These are phyloP conservation scores for Apiospora marii DNA, from an alignment of 2,329 filamentous ascomycete species.

Conservation along the genomic window DNA sequence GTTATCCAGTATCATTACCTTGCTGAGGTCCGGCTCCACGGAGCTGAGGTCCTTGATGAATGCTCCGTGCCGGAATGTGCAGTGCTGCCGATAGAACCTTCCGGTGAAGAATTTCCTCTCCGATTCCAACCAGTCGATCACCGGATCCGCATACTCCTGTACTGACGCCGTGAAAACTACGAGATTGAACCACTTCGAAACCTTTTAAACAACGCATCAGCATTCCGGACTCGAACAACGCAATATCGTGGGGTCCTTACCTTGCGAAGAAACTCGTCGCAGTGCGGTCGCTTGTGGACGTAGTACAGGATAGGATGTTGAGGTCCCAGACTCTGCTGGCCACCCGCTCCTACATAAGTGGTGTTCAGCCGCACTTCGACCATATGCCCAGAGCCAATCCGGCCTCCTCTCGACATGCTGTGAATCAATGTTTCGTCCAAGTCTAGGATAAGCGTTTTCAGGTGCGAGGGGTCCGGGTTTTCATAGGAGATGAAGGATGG, in stretches of 20 bases:
- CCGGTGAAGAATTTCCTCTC: slow-evolving; percentile 96
- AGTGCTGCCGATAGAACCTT: slow-evolving; percentile 95
- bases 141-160: slow-evolving; percentile 97
- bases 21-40: slow-evolving; percentile 95
- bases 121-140: slow-evolving; percentile 97
- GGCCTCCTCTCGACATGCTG: slow-evolving; percentile 94
- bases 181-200: slow-evolving; percentile 98
- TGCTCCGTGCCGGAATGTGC: slow-evolving; percentile 91
- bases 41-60: slow-evolving; percentile 98
- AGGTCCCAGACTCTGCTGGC: slow-evolving; percentile 73
- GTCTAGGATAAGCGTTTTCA: slow-evolving; percentile 95
- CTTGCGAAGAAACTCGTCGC: slow-evolving; percentile 93
- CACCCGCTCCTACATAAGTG: slow-evolving; percentile 71
- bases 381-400: slow-evolving; percentile 98
- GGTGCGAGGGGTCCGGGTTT: slow-evolving; percentile 63
- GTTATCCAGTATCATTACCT: slow-evolving; percentile 99
- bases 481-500: slow-evolving; percentile 81
- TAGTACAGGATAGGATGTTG: slow-evolving; percentile 98
- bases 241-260: slow-evolving; percentile 51
- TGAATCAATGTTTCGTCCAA: slow-evolving; percentile 98
- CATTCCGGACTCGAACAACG: neutral
- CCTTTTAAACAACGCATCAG: slow-evolving; percentile 52
- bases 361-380: slow-evolving; percentile 92
- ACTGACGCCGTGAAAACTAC: slow-evolving; percentile 97
- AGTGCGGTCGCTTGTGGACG: slow-evolving; percentile 96